Base-by-base conservation (phyloP, 2,329 filamentous ascomycete genomes). In the Scorias spongiosa region DNA sequence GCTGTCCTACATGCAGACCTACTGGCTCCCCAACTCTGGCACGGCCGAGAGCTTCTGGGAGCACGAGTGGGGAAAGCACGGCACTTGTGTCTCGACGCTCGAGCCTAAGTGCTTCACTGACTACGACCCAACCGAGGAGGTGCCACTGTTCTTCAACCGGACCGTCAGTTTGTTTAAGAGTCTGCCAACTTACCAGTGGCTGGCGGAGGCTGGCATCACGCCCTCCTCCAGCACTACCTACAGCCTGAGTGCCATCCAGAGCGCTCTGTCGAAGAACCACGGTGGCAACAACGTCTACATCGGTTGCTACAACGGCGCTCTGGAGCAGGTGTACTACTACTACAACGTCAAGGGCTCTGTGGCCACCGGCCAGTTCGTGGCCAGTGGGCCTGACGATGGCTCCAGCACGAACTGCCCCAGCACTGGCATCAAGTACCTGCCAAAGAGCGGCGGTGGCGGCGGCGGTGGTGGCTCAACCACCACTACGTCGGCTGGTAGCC, bases 31-130 rank as follows among this genome's bases (percentile, higher is more conserved):
- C 55, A 74, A 78, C 60, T 57, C 72, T 41, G 80, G 79, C 44
- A 63, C 77, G 37, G 74, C 81, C 50, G 72, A 80, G 52, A 63
- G 63, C 10, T 75, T 84, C 53, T 84, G 80, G 80, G 69, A 75
- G 52, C 78, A 82, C 61, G 80, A 84, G 57, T 84, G 78, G 74
- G 69, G 71, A 59, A 83, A 81, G 59, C 80, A 84, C 58, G 81
- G 82, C 29, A 83, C 80, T 10, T 84, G 81, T 63, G 76, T 84
- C 54, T 78, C 75, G 56, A 84, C 81, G 0, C 71, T 84, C 39
- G 64, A 78, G 2, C 72, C 78, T 0, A 55, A 63, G 15, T 84
- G 81, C 68, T 84, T 84, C 63, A 64, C 66, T 32, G 63, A 71
- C 44, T 72, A 74, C 54, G 61, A 68, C 44, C 61, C 71, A 0